Conservation (phyloP, 2,329 filamentous ascomycete genomes). For the Monascus ruber region DNA sequence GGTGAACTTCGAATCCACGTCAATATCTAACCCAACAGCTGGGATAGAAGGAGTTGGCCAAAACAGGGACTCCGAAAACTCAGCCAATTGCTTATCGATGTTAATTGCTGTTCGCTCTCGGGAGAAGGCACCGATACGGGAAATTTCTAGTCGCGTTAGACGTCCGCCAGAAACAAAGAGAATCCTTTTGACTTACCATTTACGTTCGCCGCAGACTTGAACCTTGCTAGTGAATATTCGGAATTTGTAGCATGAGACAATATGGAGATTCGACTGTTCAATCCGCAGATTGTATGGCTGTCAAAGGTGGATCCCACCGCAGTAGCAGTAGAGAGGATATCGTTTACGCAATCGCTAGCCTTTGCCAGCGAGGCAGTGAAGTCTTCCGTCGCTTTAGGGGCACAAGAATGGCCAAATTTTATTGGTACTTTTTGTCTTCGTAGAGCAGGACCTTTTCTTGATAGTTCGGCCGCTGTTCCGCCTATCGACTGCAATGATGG, state of each 20-base stretch:
- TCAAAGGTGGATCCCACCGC: slow-evolving; percentile 29
- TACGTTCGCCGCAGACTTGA: slow-evolving; percentile 24
- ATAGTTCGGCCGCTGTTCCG: slow-evolving; percentile 27
- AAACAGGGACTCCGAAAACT: slow-evolving; percentile 34
- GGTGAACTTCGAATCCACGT: slow-evolving; percentile 56
- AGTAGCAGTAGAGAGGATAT: slow-evolving; percentile 22
- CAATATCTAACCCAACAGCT: slow-evolving; percentile 8
- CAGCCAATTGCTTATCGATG: slow-evolving; percentile 35
- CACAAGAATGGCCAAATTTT: slow-evolving; percentile 15
- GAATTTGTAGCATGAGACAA: slow-evolving; percentile 30
- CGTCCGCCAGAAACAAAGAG: neutral
- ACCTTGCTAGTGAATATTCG: slow-evolving; percentile 13
- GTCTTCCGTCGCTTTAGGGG: slow-evolving; percentile 20
- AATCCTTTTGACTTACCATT: slow-evolving; percentile 20
- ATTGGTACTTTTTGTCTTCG: slow-evolving; percentile 17
- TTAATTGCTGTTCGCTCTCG: slow-evolving; percentile 28
- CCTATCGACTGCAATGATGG: slow-evolving; percentile 48
- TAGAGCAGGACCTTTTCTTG: slow-evolving; percentile 10
- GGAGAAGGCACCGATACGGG: slow-evolving; percentile 29
- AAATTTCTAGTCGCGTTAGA: slow-evolving; percentile 23
- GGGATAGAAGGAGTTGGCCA: slow-evolving; percentile 35
- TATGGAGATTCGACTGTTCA: slow-evolving; percentile 33
- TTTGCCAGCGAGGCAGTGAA: slow-evolving; percentile 26
- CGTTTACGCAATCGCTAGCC: slow-evolving; percentile 22
- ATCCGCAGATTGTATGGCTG: slow-evolving; percentile 25